These are phyloP conservation scores for Boletellus ananiceps DNA, from an alignment of 768 basidiomycete genomes.

Conservation along the genomic window DNA sequence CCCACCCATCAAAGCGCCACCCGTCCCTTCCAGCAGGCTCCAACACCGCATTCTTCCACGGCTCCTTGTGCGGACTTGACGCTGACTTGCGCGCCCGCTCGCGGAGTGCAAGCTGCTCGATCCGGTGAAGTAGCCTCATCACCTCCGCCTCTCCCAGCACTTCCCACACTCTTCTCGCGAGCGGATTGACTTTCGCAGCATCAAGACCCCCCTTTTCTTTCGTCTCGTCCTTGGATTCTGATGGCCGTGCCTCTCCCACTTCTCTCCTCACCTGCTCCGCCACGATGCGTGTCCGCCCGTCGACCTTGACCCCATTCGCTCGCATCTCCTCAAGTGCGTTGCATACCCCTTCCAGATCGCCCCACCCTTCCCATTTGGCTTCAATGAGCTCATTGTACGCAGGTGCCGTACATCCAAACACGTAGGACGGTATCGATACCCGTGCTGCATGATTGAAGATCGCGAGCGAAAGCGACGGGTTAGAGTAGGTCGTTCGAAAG, in stretches of 20 bases:
- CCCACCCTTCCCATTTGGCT: constrained; percentile 81
- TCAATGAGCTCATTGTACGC: constrained; percentile 86
- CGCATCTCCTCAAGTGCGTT: constrained; percentile 78
- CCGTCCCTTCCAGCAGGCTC: constrained; percentile 31
- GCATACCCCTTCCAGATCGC: constrained; percentile 73
- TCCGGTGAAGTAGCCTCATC: constrained; percentile 45
- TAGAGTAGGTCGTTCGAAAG: constrained; percentile 72
- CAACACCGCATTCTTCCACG: constrained; percentile 44
- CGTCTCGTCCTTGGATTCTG: constrained; percentile 24
- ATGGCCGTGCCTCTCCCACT: constrained; percentile 50
- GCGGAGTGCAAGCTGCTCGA: constrained; percentile 42
- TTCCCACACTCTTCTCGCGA: constrained; percentile 39
- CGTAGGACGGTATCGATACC: constrained; percentile 74
- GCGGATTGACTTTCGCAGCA: constrained; percentile 29
- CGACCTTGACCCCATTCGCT: constrained; percentile 67
- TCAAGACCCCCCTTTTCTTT: not conserved
- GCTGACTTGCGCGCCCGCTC: constrained; percentile 15
- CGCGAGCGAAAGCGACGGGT: constrained; percentile 77
- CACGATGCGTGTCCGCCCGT: constrained; percentile 55
- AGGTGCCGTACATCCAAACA: constrained; percentile 83
- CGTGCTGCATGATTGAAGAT: constrained; percentile 78
- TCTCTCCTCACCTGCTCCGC: constrained; percentile 63
- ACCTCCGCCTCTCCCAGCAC: constrained; percentile 46
- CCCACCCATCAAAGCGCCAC: constrained; percentile 53
- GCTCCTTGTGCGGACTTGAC: constrained; percentile 14